These are phyloP conservation scores for Xylaria acuta DNA, from an alignment of 495 filamentous ascomycete genomes.

Conservation along the genomic window DNA sequence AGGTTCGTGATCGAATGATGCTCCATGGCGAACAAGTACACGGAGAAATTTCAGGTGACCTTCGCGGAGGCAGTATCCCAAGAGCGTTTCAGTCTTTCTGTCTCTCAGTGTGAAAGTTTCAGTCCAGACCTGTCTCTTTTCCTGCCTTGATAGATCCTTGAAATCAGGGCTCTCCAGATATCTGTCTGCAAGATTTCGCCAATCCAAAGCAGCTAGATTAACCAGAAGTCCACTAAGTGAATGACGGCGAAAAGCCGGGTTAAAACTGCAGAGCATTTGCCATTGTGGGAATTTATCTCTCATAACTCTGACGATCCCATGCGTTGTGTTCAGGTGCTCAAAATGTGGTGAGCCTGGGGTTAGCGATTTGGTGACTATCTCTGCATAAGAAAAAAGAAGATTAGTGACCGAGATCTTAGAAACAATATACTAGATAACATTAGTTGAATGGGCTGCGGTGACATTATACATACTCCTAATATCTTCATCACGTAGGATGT, in stretches of 20 bases:
- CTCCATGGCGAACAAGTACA: slow-evolving; percentile 12
- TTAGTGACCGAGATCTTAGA: neutral
- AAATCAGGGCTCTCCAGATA: slow-evolving; percentile 21
- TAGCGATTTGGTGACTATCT: slow-evolving; percentile 9
- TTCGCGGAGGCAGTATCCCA: slow-evolving; percentile 16
- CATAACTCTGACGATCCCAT: slow-evolving; percentile 14
- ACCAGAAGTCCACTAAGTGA: slow-evolving; percentile 26
- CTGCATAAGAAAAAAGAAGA: neutral
- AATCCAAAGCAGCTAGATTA: slow-evolving; percentile 27
- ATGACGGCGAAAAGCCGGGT: neutral
- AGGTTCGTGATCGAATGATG: slow-evolving; percentile 9
- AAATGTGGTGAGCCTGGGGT: neutral
- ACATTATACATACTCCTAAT: neutral
- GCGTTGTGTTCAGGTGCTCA: neutral
- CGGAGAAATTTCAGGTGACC: neutral
- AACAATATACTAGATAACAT: neutral
- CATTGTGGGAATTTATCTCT: slow-evolving; percentile 20
- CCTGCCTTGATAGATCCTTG: slow-evolving; percentile 14
- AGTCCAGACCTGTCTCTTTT: slow-evolving; percentile 29
- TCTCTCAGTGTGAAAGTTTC: slow-evolving; percentile 21
- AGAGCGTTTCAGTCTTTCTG: slow-evolving; percentile 24
- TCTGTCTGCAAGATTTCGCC: slow-evolving; percentile 33
- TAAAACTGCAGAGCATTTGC: slow-evolving; percentile 17
- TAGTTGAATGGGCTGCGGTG: neutral
- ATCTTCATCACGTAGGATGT: slow-evolving; percentile 23